These are phyloP conservation scores for Lepidium campestre DNA, from an alignment of 441 rosid species.

Conservation along the genomic window DNA sequence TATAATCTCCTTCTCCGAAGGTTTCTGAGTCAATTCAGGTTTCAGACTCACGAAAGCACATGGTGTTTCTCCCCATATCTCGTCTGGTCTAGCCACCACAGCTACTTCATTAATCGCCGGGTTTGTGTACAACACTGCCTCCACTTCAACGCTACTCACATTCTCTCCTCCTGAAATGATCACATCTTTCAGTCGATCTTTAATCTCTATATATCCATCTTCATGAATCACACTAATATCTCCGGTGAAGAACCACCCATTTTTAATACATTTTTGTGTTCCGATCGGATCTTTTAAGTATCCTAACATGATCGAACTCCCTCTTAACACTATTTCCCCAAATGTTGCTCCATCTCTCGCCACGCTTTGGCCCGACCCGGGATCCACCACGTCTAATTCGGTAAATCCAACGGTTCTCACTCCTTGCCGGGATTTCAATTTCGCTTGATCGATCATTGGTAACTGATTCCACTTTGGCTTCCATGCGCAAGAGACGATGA, in stretches of 20 bases:
- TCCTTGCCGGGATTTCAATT: conserved; percentile 48
- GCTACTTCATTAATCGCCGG: conserved; percentile 56
- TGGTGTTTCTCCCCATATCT: conserved; percentile 64
- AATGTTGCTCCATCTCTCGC: conserved; percentile 39
- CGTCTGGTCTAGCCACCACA: conserved; percentile 57
- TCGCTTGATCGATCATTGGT: conserved; percentile 45
- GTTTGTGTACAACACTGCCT: conserved; percentile 41
- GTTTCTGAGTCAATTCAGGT: background rate
- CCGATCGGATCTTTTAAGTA: conserved; percentile 49
- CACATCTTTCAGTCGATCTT: conserved; percentile 60
- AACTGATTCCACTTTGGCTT: conserved; percentile 46
- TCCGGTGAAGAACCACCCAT: conserved; percentile 59
- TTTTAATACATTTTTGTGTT: conserved; percentile 33
- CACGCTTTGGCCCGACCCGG: conserved; percentile 34
- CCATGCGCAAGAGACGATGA: conserved; percentile 56
- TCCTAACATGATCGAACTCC: conserved; percentile 52
- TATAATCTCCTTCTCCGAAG: conserved; percentile 40
- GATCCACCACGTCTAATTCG: conserved; percentile 42
- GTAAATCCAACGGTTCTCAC: conserved; percentile 29
- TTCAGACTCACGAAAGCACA: conserved; percentile 55
- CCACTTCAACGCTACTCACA: conserved; percentile 57
- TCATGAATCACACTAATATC: conserved; percentile 61
- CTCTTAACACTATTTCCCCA: conserved; percentile 57
- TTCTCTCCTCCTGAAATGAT: conserved; percentile 72
- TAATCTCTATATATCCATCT: conserved; percentile 61